A percentile compares a stretch with the other conserved stretches of the same genome.
Evolutionary conservation across 2,329 filamentous ascomycete genomes (phyloP).

Genomic region (Colletotrichum euphorbiae): DNA sequence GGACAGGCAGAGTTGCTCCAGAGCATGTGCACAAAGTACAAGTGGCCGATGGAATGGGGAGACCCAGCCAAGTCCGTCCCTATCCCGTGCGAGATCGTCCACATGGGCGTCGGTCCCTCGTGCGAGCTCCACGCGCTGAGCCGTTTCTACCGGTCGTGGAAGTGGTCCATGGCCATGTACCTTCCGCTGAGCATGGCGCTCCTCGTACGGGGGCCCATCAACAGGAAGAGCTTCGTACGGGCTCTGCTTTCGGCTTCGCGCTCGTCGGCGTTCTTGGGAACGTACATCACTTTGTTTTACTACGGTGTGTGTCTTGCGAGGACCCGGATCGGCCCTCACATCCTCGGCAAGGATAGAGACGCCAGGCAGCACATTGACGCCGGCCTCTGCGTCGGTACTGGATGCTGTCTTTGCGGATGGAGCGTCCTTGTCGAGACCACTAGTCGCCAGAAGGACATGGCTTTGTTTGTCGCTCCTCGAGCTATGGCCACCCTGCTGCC

Average conservation of each 20-base stretch:
- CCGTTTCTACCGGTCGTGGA: conserved; percentile 76
- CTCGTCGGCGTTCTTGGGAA: conserved; percentile 81
- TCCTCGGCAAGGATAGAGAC: conserved; percentile 67
- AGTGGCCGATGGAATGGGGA: conserved; percentile 76
- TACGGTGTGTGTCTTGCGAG: conserved; percentile 85
- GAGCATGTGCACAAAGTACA: conserved; percentile 78
- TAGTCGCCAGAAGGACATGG: conserved; percentile 77
- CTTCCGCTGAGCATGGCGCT: conserved; percentile 79
- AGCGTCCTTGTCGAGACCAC: conserved; percentile 80
- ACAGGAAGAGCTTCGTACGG: conserved; percentile 55
- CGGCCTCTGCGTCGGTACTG: conserved; percentile 76
- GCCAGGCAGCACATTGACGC: conserved; percentile 66
- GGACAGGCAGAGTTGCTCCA: conserved; percentile 76
- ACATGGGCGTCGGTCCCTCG: conserved; percentile 79
- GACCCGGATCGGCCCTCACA: conserved; percentile 76
- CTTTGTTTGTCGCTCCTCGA: conserved; percentile 83
- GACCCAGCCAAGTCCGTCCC: conserved; percentile 77
- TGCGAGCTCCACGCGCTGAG: conserved; percentile 80
- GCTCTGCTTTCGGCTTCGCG: conserved; percentile 71
- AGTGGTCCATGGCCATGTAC: conserved; percentile 81
- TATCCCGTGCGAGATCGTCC: conserved; percentile 85
- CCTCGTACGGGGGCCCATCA: conserved; percentile 62
- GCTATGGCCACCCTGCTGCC: conserved; percentile 82
- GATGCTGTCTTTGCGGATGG: conserved; percentile 83
- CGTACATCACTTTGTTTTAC: conserved; percentile 84